phyloP scores from a whole-genome alignment of 352 stramenopile genomes.

The Phytopythium mirpurense region DNA sequence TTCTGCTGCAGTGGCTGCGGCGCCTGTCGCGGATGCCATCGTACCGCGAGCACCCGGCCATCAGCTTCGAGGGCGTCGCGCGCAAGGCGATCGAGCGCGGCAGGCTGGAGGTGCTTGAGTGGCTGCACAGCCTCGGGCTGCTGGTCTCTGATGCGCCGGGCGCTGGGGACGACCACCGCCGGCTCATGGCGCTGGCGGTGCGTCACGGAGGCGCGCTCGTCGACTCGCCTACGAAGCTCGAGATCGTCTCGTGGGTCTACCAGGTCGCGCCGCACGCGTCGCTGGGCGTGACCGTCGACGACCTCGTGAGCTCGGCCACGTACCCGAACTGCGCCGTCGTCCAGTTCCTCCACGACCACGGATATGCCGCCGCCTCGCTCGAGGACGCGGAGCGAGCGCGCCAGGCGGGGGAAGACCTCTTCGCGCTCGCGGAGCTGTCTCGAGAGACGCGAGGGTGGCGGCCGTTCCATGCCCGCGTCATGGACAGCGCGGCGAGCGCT shows the following conservation, averaged over 20 bases:
- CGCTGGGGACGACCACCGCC: neutral
- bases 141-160: conserved; percentile 1
- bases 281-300: neutral
- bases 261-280: neutral
- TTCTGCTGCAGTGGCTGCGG: conserved; percentile 12
- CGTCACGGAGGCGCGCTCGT: conserved; percentile 15
- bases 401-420: neutral
- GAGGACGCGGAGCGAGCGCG: neutral
- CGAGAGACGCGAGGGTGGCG: neutral
- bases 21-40: conserved; percentile 15
- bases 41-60: conserved; percentile 16
- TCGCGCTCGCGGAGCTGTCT: neutral
- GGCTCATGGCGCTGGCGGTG: conserved; percentile 14
- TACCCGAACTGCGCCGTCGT: conserved; percentile 5
- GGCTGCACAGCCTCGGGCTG: conserved; percentile 12
- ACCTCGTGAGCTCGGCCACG: conserved; percentile 5
- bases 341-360: conserved; percentile 1
- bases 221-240: conserved; percentile 8
- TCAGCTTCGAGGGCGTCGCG: conserved; percentile 17
- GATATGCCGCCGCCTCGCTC: neutral
- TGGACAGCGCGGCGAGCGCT: conserved; percentile 20
- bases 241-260: conserved; percentile 28
- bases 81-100: conserved; percentile 28
- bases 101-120: conserved; percentile 18
- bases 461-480: conserved; percentile 15